Evolutionary conservation across 257 asterid species (phyloP), one percentile per base, ranked within the genome.

Genomic region (Rubia yunnanensis): DNA sequence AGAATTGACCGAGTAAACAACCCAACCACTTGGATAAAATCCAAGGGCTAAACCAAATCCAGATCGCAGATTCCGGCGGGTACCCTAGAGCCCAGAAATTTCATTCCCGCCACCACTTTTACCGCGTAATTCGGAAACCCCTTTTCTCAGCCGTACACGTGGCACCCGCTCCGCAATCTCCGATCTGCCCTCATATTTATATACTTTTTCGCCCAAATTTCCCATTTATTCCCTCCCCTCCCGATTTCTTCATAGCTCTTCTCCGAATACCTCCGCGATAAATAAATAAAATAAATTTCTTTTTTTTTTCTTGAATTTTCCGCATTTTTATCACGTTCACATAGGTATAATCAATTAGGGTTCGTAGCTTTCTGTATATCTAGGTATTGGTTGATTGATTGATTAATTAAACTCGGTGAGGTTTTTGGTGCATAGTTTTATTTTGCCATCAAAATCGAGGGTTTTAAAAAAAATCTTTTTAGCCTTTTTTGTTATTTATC

Each of bases 401-500:
- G 1, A 65, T 68, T 65, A 85, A 72, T 78, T 87, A 74, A 84
- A 80, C 91, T 86, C 98, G 2, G 84, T 89, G 96, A 89, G 67
- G 74, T 79, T 87, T 86, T 87, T 84, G 95, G 91, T 69, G 96
- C 91, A 74, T 79, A 69, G 84, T 85, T 81, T 92, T 89, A 72
- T 86, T 80, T 64, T 86, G 96, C 77, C 85, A 81, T 86, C 85
- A 70, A 84, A 92, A 89, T 81, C 56, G 95, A 89, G 95, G 88
- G 95, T 68, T 80, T 85, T 79, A 76, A 77, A 78, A 71, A n/a
- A n/a, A n/a, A n/a, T n/a, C n/a, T n/a, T 80, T 38, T 23, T 18
- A 4, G 4, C 7, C 7, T 32, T 32, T 32, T 32, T 32, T 32
- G 36, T 32, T 32, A 8, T 9, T 39, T 39, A 13, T 17, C 18